A percentile compares a stretch with the other conserved stretches of the same genome.
Evolutionary conservation across 2,329 filamentous ascomycete species (phyloP).

Genomic region (Colletotrichum liriopes): DNA sequence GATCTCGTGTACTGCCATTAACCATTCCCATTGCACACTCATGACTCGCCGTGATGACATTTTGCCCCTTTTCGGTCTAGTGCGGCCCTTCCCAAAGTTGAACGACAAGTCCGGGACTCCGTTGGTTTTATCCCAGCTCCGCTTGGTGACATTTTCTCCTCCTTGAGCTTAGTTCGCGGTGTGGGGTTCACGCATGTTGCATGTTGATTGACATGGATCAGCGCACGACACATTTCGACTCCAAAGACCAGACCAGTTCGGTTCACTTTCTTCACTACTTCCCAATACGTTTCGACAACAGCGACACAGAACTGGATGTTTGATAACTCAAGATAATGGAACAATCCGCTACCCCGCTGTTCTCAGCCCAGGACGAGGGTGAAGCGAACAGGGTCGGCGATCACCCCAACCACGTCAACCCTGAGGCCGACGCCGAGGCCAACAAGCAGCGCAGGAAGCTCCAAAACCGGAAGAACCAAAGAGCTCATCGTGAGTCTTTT

Average conservation of each 20-base stretch:
- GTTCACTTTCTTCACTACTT: background rate
- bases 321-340: background rate
- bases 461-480: conserved; percentile 40
- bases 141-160: background rate
- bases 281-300: background rate
- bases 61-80: conserved; percentile 21
- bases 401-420: background rate
- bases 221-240: background rate
- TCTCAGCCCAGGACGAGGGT: background rate
- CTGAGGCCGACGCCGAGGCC: background rate
- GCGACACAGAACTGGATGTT: background rate
- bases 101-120: too few relatives aligned
- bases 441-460: conserved; percentile 33
- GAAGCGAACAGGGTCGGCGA: background rate
- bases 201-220: background rate
- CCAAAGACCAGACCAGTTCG: background rate
- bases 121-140: background rate
- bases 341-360: background rate
- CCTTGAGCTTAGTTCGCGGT: background rate
- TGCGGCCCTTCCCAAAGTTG: background rate
- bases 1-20: background rate
- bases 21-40: background rate
- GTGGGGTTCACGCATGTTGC: background rate
- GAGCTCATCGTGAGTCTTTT: conserved; percentile 34
- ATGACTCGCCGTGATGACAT: conserved; percentile 28